Evolutionary conservation across 2,329 filamentous ascomycete genomes (phyloP).

Genomic region (Zalaria obscura): DNA sequence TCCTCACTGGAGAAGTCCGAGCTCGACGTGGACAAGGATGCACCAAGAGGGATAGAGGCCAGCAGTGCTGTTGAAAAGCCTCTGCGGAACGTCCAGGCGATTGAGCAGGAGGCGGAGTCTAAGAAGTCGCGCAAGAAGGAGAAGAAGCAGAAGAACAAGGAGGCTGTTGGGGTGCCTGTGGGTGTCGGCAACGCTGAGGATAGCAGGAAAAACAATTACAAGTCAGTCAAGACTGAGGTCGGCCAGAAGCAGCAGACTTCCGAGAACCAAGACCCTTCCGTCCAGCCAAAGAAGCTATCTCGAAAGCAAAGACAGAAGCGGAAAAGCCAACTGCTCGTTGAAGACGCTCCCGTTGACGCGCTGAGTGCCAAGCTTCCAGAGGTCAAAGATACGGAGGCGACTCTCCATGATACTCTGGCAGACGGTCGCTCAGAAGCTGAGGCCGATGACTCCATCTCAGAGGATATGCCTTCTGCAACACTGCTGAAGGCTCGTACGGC

Average conservation of each 20-base stretch:
- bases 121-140: constrained; percentile 1
- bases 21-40: no score
- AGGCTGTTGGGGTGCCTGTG: not conserved
- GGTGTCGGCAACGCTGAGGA: not conserved
- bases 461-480: no score
- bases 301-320: not conserved
- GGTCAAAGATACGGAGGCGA: no score
- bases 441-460: no score
- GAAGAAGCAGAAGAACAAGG: constrained; percentile 4
- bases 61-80: not conserved
- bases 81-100: not conserved
- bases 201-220: not conserved
- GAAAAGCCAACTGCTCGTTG: not conserved
- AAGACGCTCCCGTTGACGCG: not conserved
- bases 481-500: no score
- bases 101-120: not conserved
- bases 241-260: no score
- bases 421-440: no score
- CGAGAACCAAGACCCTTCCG: not conserved
- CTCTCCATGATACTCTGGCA: no score
- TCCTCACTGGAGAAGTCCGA: no score
- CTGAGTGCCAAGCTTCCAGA: no score
- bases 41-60: no score
- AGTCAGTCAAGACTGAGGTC: not conserved
- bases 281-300: not conserved